A percentile compares a stretch with the other conserved stretches of the same genome.
These are phyloP conservation scores for Penicillium flavigenum DNA, from an alignment of 495 filamentous ascomycete genomes.

Conservation along the genomic window DNA sequence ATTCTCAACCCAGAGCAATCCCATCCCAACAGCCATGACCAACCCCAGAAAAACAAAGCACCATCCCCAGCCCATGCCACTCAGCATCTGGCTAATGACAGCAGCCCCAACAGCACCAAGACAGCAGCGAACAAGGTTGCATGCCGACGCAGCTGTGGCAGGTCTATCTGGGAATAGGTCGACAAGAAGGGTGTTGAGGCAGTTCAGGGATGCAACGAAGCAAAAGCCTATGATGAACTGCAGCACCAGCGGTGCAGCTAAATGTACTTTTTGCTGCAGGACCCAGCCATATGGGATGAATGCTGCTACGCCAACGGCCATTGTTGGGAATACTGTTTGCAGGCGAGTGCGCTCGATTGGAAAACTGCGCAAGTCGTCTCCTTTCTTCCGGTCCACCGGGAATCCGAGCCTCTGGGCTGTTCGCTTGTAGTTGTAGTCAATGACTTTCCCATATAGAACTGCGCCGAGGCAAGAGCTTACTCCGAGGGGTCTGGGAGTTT, in stretches of 20 bases:
- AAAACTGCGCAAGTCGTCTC: slow-evolving; percentile 52
- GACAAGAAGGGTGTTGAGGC: slow-evolving; percentile 48
- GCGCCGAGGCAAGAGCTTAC: slow-evolving; percentile 43
- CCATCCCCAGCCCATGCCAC: slow-evolving; percentile 61
- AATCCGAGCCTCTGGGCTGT: slow-evolving; percentile 48
- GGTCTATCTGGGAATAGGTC: slow-evolving; percentile 60
- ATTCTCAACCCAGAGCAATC: slow-evolving; percentile 29
- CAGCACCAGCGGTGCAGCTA: slow-evolving; percentile 54
- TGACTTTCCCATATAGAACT: slow-evolving; percentile 53
- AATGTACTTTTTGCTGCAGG: slow-evolving; percentile 42
- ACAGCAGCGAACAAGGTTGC: slow-evolving; percentile 64
- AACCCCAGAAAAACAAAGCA: slow-evolving; percentile 52
- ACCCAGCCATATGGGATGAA: slow-evolving; percentile 60
- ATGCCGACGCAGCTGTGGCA: slow-evolving; percentile 62
- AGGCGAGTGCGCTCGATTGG: slow-evolving; percentile 61
- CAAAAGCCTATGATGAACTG: slow-evolving; percentile 55
- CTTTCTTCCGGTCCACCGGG: slow-evolving; percentile 46
- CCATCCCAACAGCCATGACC: slow-evolving; percentile 37
- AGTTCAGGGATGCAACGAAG: slow-evolving; percentile 51
- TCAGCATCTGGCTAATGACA: slow-evolving; percentile 58
- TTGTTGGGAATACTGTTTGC: slow-evolving; percentile 45
- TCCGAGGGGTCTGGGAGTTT: slow-evolving; percentile 51
- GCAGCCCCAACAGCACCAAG: slow-evolving; percentile 62
- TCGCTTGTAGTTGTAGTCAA: slow-evolving; percentile 58
- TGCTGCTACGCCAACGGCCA: slow-evolving; percentile 40